A percentile compares a stretch with the other conserved stretches of the same genome.
phyloP scores from a whole-genome alignment of 2,329 filamentous ascomycete species.

The Pseudogymnoascus sp. region DNA sequence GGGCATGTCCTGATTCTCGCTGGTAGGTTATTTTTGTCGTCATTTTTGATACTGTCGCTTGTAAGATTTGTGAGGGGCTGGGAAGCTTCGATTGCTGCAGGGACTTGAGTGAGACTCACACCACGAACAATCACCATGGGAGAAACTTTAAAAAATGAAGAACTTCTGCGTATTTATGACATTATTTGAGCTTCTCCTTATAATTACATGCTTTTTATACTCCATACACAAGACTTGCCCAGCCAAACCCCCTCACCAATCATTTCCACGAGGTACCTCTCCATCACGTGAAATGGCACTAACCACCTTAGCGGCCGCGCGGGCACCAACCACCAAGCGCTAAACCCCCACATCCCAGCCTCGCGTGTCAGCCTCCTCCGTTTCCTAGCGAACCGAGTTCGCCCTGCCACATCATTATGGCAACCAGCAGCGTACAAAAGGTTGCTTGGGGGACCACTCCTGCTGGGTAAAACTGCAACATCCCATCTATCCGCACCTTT shows the following conservation, averaged over 20 bases:
- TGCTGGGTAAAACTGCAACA: not conserved
- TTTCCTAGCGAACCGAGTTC: constrained; percentile 7
- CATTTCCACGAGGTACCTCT: not conserved
- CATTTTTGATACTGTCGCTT: not conserved
- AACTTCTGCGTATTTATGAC: not conserved
- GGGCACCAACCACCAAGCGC: not conserved
- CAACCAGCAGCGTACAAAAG: constrained; percentile 1
- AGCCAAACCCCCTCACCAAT: not conserved
- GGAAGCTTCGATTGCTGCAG: not conserved
- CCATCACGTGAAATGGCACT: not conserved
- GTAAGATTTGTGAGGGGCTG: not conserved
- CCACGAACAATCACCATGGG: not conserved
- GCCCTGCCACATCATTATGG: constrained; percentile 7
- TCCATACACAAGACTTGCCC: not conserved
- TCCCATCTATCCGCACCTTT: constrained; percentile 7
- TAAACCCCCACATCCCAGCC: constrained; percentile 1
- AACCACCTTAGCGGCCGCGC: not conserved
- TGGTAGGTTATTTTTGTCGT: not conserved
- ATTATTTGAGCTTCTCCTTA: not conserved
- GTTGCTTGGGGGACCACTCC: constrained; percentile 1
- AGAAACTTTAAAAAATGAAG: not conserved
- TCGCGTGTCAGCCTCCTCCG: constrained; percentile 6
- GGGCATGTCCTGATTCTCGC: not conserved
- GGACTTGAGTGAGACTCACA: not conserved
- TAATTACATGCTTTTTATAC: not conserved